phyloP scores from a whole-genome alignment of 805 yeast species.

The Metschnikowia bowlesiae region DNA sequence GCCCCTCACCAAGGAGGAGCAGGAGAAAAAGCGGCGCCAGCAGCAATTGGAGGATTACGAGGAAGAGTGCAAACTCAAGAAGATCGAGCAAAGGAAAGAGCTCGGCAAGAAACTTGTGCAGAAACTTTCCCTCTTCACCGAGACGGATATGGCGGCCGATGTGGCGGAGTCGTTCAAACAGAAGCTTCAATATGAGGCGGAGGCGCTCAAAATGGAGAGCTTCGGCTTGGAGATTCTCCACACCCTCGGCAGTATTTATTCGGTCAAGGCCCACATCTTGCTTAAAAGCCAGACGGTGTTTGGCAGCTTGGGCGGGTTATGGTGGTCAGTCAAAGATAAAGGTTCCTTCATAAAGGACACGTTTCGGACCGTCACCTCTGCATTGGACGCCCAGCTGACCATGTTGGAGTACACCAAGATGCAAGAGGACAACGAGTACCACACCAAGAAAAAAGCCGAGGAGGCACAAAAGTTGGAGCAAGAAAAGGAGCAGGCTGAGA shows the following conservation, averaged over 20 bases:
- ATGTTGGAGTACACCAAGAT: constrained; percentile 68
- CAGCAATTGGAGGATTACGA: constrained; percentile 63
- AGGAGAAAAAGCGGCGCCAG: constrained; percentile 42
- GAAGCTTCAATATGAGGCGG: constrained; percentile 77
- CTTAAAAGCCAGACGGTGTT: constrained; percentile 59
- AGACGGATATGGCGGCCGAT: constrained; percentile 42
- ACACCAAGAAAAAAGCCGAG: constrained; percentile 34
- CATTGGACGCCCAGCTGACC: constrained; percentile 74
- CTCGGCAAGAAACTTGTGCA: constrained; percentile 54
- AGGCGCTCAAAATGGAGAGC: constrained; percentile 73
- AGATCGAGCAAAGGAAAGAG: constrained; percentile 59
- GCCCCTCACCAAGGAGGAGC: constrained; percentile 31
- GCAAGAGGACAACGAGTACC: constrained; percentile 52
- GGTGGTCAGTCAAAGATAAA: constrained; percentile 67
- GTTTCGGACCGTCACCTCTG: constrained; percentile 63
- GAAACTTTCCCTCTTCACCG: constrained; percentile 41
- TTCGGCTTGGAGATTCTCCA: constrained; percentile 81
- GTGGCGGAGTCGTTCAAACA: constrained; percentile 49
- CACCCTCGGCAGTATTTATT: constrained; percentile 65
- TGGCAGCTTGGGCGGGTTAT: constrained; percentile 60
- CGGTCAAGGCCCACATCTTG: constrained; percentile 59
- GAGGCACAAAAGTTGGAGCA: constrained; percentile 13
- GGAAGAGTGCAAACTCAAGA: constrained; percentile 67
- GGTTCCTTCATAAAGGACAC: constrained; percentile 72
- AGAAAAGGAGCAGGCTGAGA: constrained; percentile 23